Conservation (phyloP, 2,329 filamentous ascomycete species). For the Ophiobolus disseminans region DNA sequence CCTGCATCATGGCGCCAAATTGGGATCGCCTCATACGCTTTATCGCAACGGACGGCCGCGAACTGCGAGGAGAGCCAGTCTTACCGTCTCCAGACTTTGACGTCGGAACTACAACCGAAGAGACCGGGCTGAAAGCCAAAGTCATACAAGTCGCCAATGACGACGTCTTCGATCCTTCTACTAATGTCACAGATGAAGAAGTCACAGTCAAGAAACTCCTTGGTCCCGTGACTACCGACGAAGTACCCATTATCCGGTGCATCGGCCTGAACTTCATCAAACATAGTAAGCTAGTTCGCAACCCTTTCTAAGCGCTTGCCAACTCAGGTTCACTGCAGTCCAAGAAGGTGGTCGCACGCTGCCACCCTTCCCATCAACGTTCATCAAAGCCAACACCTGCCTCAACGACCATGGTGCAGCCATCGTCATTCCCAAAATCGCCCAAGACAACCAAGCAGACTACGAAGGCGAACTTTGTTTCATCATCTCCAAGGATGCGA, state of each 20-base stretch:
- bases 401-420: conserved; percentile 49
- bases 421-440: conserved; percentile 58
- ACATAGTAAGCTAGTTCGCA: conserved; percentile 59
- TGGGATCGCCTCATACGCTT: conserved; percentile 66
- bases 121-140: conserved; percentile 59
- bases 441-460: conserved; percentile 57
- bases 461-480: conserved; percentile 52
- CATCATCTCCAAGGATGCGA: conserved; percentile 61
- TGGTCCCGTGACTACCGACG: conserved; percentile 57
- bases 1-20: conserved; percentile 28
- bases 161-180: conserved; percentile 59
- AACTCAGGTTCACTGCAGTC: conserved; percentile 45
- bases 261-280: conserved; percentile 67
- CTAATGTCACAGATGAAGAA: conserved; percentile 61
- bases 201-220: conserved; percentile 62
- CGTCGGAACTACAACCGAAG: conserved; percentile 56
- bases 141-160: conserved; percentile 56
- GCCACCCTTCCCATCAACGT: conserved; percentile 59
- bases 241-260: conserved; percentile 65
- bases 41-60: conserved; percentile 58
- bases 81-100: conserved; percentile 56
- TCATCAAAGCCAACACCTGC: conserved; percentile 58
- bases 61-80: conserved; percentile 62
- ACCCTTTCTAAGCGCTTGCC: too few species aligned
- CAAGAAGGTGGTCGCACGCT: conserved; percentile 59